Base-by-base conservation (phyloP, 2,329 filamentous ascomycete genomes). In the Orbilia brochopaga region DNA sequence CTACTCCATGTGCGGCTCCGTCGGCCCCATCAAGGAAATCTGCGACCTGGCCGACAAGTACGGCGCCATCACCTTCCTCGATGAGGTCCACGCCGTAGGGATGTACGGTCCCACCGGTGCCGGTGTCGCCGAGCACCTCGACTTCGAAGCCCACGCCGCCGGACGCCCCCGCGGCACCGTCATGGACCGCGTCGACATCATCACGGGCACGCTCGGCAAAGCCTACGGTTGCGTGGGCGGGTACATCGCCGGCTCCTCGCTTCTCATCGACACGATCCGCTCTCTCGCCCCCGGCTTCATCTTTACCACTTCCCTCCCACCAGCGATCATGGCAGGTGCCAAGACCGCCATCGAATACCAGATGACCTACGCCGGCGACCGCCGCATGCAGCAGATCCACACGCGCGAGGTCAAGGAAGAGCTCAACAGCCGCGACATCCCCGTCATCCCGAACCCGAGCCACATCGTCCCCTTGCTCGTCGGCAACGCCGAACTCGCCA, bases 1-100 rank as follows among this genome's bases (percentile, higher is more conserved):
- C 2, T 99, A 99, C 82, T 96, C 92, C 83, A 99, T 99, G 94
- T 99, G 94, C 79, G 94, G 94, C 74, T 96, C 92, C 15, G 91
- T 99, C 79, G 94, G 92, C 0, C 94, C 94, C 0, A 99, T 99
- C 76, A 91, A 92, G 81, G 89, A 89, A 78, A 97, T 99, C 74
- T 97, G 93, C 79, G 92, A 99, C 79, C 83, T 99, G 60, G 93
- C 94, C 8, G 92, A 97, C 74, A 97, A 96, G 83, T 99, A 99
- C 79, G 94, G 94, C 69, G 94, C 94, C 42, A 88, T 99, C 74
- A 99, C 94, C 77, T 99, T 99, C 80, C 84, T 97, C 79, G 94
- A 99, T 79, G 94, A 99, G 86, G 94, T 99, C 73, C 94, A 99
- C 82, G 94, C 94, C 50, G 94, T 99, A 21, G 94, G 94, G 79